Evolutionary conservation across 352 stramenopile genomes (phyloP).

Genomic region (Phytophthora multivora): DNA sequence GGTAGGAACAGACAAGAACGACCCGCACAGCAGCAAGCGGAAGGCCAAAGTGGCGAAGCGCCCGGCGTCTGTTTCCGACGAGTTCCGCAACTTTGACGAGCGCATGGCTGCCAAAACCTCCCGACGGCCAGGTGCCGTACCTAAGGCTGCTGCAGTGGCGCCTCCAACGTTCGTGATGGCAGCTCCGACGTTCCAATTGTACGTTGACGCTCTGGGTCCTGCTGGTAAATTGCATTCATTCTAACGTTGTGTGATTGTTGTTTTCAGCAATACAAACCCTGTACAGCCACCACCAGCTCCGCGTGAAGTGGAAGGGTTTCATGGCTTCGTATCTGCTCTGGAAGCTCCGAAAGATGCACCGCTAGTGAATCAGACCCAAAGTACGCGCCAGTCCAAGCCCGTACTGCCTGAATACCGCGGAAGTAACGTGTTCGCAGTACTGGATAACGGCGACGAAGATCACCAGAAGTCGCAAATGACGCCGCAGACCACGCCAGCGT

Average conservation of each 20-base stretch:
- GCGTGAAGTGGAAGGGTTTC: slow-evolving; percentile 68
- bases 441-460: slow-evolving; percentile 59
- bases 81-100: slow-evolving; percentile 84
- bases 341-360: slow-evolving; percentile 51
- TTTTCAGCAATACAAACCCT: slow-evolving; percentile 30
- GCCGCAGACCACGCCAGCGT: slow-evolving; percentile 23
- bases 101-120: slow-evolving; percentile 59
- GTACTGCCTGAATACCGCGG: slow-evolving; percentile 40
- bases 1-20: slow-evolving; percentile 46
- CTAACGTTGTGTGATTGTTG: neutral
- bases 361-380: slow-evolving; percentile 26
- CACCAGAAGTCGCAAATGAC: slow-evolving; percentile 18
- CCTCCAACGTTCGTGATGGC: slow-evolving; percentile 67
- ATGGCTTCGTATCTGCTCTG: slow-evolving; percentile 69
- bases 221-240: neutral
- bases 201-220: slow-evolving; percentile 11
- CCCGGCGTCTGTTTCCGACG: slow-evolving; percentile 40
- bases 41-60: slow-evolving; percentile 43
- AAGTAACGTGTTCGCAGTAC: slow-evolving; percentile 68
- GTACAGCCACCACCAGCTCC: slow-evolving; percentile 12
- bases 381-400: slow-evolving; percentile 25
- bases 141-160: slow-evolving; percentile 41
- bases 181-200: slow-evolving; percentile 78
- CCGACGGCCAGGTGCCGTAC: slow-evolving; percentile 14
- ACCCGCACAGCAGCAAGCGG: slow-evolving; percentile 26